phyloP scores from a whole-genome alignment of 306 rosid genomes.

The Casuarina cunninghamiana region DNA sequence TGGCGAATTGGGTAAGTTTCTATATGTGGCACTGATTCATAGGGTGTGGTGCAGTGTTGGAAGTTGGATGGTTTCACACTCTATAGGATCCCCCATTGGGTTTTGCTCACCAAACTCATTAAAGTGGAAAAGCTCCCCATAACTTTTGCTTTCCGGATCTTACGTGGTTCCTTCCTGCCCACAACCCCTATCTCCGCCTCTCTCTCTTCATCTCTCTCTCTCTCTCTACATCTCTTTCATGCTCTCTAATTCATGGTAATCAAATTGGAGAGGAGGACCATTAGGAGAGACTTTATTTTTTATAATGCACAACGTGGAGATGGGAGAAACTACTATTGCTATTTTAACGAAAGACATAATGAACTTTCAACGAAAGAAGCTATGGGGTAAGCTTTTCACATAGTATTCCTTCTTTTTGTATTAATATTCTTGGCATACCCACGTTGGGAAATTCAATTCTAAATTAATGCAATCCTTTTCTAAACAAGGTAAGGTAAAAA shows the following conservation, averaged over 20 bases:
- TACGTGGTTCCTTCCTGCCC: slow-evolving; percentile 50
- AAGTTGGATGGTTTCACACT: slow-evolving; percentile 30
- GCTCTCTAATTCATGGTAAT: background rate
- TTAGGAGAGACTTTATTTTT: too few relatives aligned
- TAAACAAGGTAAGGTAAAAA: too few relatives aligned
- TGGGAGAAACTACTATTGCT: too few relatives aligned
- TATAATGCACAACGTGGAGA: too few relatives aligned
- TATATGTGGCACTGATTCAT: slow-evolving; percentile 27
- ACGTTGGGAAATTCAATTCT: too few relatives aligned
- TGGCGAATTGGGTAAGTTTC: slow-evolving; percentile 26
- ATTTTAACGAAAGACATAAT: too few relatives aligned
- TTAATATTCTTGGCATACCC: too few relatives aligned
- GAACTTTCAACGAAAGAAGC: too few relatives aligned
- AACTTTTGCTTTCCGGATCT: slow-evolving; percentile 26
- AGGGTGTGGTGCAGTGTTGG: slow-evolving; percentile 4
- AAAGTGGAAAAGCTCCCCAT: slow-evolving; percentile 40
- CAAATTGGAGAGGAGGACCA: too few relatives aligned
- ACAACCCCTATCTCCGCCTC: background rate
- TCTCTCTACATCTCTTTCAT: background rate
- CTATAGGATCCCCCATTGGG: slow-evolving; percentile 33
- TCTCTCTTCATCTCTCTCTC: background rate
- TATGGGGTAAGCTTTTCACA: too few relatives aligned
- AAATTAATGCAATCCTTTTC: too few relatives aligned
- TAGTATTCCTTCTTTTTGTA: too few relatives aligned
- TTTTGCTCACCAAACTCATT: slow-evolving; percentile 16